Evolutionary conservation across 306 rosid species (phyloP), one percentile per base, ranked within the genome.

Genomic region (Cicer chorassanicum): DNA sequence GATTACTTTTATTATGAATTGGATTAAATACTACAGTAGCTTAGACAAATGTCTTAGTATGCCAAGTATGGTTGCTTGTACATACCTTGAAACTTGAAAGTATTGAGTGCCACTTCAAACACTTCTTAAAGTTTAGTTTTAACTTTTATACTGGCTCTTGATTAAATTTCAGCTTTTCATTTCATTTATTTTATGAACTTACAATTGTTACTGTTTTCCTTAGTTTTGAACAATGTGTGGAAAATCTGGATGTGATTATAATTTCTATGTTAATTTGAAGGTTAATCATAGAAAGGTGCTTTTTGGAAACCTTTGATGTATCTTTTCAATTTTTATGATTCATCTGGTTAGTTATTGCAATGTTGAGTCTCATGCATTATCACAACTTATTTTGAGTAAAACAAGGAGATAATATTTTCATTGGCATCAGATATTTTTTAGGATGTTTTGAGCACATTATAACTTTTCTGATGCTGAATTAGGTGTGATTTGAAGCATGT

Each of bases 21-120:
- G 21, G 48, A 8, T 59, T 48, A 56, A 65, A 72, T 68, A 44
- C 50, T 15, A 46, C 3, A 15, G 70, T 70, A 34, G 76, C 65
- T 53, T 18, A 76, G 77, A 44, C 62, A 59, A 68, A 67, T 68
- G 6, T 68, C 42, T 68, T 63, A 9, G 42, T 41, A 64, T 46
- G 48, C 43, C 42, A 40, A n/a, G 49, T 73, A 44, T 41, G 49
- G 34, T 59, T 63, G 61, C 65, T 29, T 55, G 24, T 69, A 46
- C 45, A n/a, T 55, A 36, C 76, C 69, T 53, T 39, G 78, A 74
- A 70, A 81, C 69, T 53, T 39, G 78, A 74, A 70, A 81, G 51
- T 73, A 36, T 71, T 50, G 44, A 60, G 66, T 56, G 57, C 66
- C 67, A 45, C 64, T 76, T 68, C 60, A 39, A 68, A 68, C 51